These are phyloP conservation scores for Spathaspora boniae DNA, from an alignment of 805 yeast species.

Conservation along the genomic window DNA sequence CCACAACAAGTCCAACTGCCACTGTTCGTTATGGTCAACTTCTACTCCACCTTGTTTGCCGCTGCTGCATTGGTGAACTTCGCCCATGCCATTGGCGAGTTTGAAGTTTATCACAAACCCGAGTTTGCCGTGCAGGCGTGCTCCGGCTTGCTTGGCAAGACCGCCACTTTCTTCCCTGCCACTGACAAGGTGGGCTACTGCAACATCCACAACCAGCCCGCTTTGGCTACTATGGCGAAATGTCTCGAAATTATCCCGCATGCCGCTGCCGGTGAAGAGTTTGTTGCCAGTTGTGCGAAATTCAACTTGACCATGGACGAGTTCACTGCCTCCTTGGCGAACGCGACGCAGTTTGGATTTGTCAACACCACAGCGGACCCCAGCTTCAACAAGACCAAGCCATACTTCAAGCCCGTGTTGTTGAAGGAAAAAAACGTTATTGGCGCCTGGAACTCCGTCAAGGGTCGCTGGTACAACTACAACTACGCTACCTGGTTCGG, in stretches of 20 bases:
- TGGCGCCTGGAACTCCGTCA: conserved; percentile 24
- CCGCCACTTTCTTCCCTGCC: conserved; percentile 20
- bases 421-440: conserved; percentile 21
- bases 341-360: conserved; percentile 39
- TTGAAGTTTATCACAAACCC: conserved; percentile 19
- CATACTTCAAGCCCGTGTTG: conserved; percentile 35
- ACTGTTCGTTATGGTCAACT: too few relatives aligned
- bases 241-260: conserved; percentile 26
- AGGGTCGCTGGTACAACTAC: conserved; percentile 27
- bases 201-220: conserved; percentile 31
- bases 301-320: conserved; percentile 25
- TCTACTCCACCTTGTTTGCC: not conserved
- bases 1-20: too few relatives aligned
- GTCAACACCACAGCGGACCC: conserved; percentile 22
- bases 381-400: conserved; percentile 23
- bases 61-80: not conserved
- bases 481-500: conserved; percentile 41
- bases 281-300: conserved; percentile 23
- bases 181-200: conserved; percentile 25
- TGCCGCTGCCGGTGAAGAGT: conserved; percentile 19
- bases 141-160: conserved; percentile 19
- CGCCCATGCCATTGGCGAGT: conserved; percentile 15
- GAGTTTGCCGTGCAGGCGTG: conserved; percentile 27
- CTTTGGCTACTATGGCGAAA: conserved; percentile 36
- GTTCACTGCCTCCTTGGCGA: conserved; percentile 33